Base-by-base conservation (phyloP, 805 yeast genomes). In the Ogataea pini region DNA sequence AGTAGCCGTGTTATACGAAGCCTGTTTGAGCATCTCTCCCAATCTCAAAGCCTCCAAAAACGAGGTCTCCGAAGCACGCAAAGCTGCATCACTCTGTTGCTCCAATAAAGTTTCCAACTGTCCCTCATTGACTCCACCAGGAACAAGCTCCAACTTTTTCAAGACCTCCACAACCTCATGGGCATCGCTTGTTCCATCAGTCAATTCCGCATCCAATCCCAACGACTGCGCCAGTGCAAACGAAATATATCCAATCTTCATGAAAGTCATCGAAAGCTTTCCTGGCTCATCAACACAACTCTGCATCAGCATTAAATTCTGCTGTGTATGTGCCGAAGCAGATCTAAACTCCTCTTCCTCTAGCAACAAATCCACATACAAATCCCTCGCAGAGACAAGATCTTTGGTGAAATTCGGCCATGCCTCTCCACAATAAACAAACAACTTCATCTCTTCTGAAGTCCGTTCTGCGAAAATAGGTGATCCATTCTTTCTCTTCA, bases 321-420 rank as follows among this genome's bases (percentile, higher is more conserved):
- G 44, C 16, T 44, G 47, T 28, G 51, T 29, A 28, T 50, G 48
- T 16, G 42, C 24, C 7, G 48, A 31, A 2, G 65, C 59, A n/a
- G 57, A 57, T 12, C 51, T 40, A 13, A 55, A 45, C 36, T 54
- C 60, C 14, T 59, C 62, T 18, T 55, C 52, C 31, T 59, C 54
- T n/a, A 63, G 49, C 37, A 63, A 51, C 10, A 62, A 34, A 36
- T 62, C 60, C 8, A 66, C 57, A 28, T 58, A 59, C 10, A 52
- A 29, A 42, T 62, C 64, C 31, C 63, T 52, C 1, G 65, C 61
- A 22, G 57, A 50, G 3, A 60, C 50, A 19, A 64, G 48, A 17
- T 52, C 55, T 32, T 57, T 53, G 4, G 61, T 42, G 37, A 62
- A 64, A 2, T 46, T 49, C 5, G 67, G 65, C 68, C 68, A 64